Base-by-base conservation (phyloP, 306 rosid genomes). In the Abrus precatorius region DNA sequence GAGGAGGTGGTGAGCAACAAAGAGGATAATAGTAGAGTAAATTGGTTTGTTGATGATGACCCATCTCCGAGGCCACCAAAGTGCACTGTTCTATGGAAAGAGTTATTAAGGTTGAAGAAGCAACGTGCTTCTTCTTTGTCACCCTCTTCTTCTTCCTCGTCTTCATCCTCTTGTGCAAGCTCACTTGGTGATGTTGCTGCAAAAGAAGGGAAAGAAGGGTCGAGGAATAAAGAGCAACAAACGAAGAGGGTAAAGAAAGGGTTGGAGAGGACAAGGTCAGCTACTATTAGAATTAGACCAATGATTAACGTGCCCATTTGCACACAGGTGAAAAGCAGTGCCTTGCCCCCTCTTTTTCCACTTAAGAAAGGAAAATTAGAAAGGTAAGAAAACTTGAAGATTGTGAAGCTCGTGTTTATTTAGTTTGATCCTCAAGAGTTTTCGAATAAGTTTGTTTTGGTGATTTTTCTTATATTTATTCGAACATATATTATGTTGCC, bases 41-140 rank as follows among this genome's bases (percentile, higher is more conserved):
- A 81, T 61, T 96, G 99, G 98, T 93, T 93, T 86, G 92, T 92
- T 20, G 99, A 96, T 83, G 99, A 96, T 63, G 97, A 96, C 73
- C 99, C 99, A 1, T 96, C 99, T 84, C 97, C 99, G 2, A 92
- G 99, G 76, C 99, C 99, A 54, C 98, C 99, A 2, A 96, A 92
- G 84, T 96, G 99, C 83, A 93, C 99, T 32, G 97, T 96, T 76
- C 76, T 96, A 30, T 96, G 99, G 99, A 96, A 96, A 83, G 99
- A 96, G 86, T 89, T 96, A 27, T 74, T 96, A 45, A 91, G 95
- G 89, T 90, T 96, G 91, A 96, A 87, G 97, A 96, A 96, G 90
- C 98, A 96, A 75, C 93, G 97, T 1, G 88, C 97, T 65, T 91
- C 97, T 6, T 80, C 97, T 13, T 76, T 89, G 30, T 89, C 92